phyloP scores from a whole-genome alignment of 2,329 filamentous ascomycete genomes.

The Phaeosphaeria sp. region DNA sequence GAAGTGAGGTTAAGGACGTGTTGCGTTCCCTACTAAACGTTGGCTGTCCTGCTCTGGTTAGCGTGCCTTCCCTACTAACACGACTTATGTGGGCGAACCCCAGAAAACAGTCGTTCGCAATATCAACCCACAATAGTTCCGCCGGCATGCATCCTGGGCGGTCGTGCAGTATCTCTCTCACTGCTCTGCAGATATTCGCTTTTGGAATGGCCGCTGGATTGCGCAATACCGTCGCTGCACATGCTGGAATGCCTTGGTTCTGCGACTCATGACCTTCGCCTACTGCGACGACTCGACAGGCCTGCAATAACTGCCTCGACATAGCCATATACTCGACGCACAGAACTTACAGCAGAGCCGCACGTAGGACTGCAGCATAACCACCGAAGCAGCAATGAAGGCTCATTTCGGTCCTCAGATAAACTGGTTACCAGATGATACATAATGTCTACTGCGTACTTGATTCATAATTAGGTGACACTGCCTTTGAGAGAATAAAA shows the following conservation, averaged over 20 bases:
- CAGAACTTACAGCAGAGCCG: background rate
- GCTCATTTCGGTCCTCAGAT: background rate
- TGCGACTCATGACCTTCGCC: constrained; percentile 1
- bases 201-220: background rate
- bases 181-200: background rate
- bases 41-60: background rate
- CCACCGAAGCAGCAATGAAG: background rate
- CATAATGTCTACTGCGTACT: background rate
- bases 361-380: background rate
- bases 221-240: background rate
- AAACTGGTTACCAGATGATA: background rate
- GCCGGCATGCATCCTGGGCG: background rate
- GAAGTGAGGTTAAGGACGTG: constrained; percentile 17
- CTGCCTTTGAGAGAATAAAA: background rate
- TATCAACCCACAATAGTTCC: background rate
- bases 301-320: background rate
- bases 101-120: background rate
- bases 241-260: background rate
- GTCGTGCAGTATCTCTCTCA: background rate
- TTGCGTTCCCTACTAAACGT: background rate
- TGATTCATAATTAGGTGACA: background rate
- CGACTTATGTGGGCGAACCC: background rate
- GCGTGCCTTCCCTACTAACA: background rate
- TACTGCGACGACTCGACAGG: constrained; percentile 1
- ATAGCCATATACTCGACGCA: background rate